Base-by-base conservation (phyloP, 1,139 yeast genomes). In the Pichia norvegensis region DNA sequence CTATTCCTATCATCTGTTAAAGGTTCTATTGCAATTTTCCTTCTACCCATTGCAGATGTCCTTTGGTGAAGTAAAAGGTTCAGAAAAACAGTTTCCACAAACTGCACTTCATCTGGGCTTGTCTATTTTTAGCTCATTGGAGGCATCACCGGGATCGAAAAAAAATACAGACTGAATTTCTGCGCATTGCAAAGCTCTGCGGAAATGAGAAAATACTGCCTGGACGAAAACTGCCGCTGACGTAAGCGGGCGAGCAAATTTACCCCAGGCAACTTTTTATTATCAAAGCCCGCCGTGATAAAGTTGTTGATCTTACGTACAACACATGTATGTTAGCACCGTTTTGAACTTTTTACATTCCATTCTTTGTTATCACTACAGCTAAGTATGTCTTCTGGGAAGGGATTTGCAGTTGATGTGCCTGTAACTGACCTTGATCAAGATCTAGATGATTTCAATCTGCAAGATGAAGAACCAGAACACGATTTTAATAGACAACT, bases 1-100 rank as follows among this genome's bases (percentile, higher is more conserved):
- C 88, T 68, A 65, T 88, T 90, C 50, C 97, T 73, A 64, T 90
- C 97, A 56, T 92, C 96, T 7, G 81, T 72, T 51, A 92, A 79
- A 41, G 97, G 97, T 64, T 85, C 81, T 58, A 92, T 92, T 55
- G 86, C 95, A 54, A 92, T 92, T 66, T 92, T 92, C 69, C 97
- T 83, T 72, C 98, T 82, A 44, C 98, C 98, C 98, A 92, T 92
- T 20, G 9, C 39, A 9, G 20, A 8, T 16, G 8, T 16, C 4
- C 11, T n/a, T 16, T 16, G 20, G 9, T 31, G 14, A 2, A 11
- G 8, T 10, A 6, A 11, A 31, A 31, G 35, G 31, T n/a, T 25
- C 10, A 10, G 4, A 25, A 25, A 25, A 25, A 13, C 9, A 25
- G 13, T n/a, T n/a, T n/a, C n/a, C n/a, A n/a, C 10, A 25, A 25